A percentile compares a stretch with the other conserved stretches of the same genome.
Conservation (phyloP, 805 yeast species). For the Metschnikowia picachoensis region DNA sequence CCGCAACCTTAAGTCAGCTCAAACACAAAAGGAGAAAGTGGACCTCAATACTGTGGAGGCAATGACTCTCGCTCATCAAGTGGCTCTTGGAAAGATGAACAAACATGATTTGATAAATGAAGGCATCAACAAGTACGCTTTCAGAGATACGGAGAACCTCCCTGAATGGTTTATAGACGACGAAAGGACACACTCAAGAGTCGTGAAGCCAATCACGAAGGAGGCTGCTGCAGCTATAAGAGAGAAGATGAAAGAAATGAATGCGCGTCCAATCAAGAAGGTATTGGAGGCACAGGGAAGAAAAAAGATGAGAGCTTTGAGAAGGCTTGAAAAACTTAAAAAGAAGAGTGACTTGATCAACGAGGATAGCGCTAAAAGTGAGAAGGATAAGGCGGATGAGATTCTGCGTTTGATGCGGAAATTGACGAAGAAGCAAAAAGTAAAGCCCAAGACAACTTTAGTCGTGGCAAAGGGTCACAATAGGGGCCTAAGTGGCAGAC, state of each 20-base stretch:
- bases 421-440: slow-evolving; percentile 65
- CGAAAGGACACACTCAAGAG: slow-evolving; percentile 80
- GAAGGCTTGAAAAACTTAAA: slow-evolving; percentile 80
- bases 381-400: slow-evolving; percentile 92
- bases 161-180: slow-evolving; percentile 98
- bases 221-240: slow-evolving; percentile 53
- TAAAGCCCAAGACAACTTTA: slow-evolving; percentile 77
- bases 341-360: slow-evolving; percentile 90
- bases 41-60: slow-evolving; percentile 92
- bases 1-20: slow-evolving; percentile 34
- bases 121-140: slow-evolving; percentile 87
- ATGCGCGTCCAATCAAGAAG: slow-evolving; percentile 97
- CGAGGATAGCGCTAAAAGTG: slow-evolving; percentile 83
- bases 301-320: slow-evolving; percentile 88
- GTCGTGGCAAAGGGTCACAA: slow-evolving; percentile 86
- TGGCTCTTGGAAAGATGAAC: slow-evolving; percentile 83
- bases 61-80: slow-evolving; percentile 95
- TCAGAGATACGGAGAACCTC: slow-evolving; percentile 83
- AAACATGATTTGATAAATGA: slow-evolving; percentile 87
- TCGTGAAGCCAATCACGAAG: slow-evolving; percentile 88
- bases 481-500: slow-evolving; percentile 89
- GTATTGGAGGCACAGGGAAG: slow-evolving; percentile 97
- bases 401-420: slow-evolving; percentile 82
- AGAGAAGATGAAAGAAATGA: slow-evolving; percentile 53
- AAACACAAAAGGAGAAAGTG: slow-evolving; percentile 57